These are phyloP conservation scores for Chlorella sp. DNA, from an alignment of 139 green algal species.

Conservation along the genomic window DNA sequence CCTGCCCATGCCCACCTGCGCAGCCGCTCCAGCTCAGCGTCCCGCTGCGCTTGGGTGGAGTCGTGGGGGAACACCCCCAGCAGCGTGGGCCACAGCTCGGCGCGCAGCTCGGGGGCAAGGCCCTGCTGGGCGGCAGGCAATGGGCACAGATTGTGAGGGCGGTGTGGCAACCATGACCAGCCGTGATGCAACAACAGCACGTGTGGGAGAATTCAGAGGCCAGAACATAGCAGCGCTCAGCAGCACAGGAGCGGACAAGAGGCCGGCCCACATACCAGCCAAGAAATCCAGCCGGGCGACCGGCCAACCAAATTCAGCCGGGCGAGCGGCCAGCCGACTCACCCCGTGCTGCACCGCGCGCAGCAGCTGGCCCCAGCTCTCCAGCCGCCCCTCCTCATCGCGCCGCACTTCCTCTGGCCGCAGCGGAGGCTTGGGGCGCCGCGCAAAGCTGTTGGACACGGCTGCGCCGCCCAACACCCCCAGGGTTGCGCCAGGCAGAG, in stretches of 20 bases:
- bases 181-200: neutral
- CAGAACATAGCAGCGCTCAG: neutral
- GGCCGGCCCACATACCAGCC: no score
- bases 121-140: constrained; percentile 42
- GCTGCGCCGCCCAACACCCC: constrained; percentile 5
- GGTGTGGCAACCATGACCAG: no score
- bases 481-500: neutral
- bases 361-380: constrained; percentile 28
- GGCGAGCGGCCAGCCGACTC: no score
- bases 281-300: neutral
- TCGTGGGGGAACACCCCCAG: constrained; percentile 54
- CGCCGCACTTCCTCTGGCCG: constrained; percentile 17
- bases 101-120: constrained; percentile 47
- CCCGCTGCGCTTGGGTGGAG: constrained; percentile 17
- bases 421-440: constrained; percentile 13
- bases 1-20: neutral
- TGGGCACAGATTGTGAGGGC: neutral
- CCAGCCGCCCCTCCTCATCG: constrained; percentile 40
- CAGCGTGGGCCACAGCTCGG: constrained; percentile 69
- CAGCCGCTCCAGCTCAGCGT: constrained; percentile 37
- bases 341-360: constrained; percentile 42
- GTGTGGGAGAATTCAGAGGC: neutral
- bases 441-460: neutral
- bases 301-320: no score
- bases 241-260: neutral